These are phyloP conservation scores for Claviceps fusiformis DNA, from an alignment of 2,329 filamentous ascomycete species.

Conservation along the genomic window DNA sequence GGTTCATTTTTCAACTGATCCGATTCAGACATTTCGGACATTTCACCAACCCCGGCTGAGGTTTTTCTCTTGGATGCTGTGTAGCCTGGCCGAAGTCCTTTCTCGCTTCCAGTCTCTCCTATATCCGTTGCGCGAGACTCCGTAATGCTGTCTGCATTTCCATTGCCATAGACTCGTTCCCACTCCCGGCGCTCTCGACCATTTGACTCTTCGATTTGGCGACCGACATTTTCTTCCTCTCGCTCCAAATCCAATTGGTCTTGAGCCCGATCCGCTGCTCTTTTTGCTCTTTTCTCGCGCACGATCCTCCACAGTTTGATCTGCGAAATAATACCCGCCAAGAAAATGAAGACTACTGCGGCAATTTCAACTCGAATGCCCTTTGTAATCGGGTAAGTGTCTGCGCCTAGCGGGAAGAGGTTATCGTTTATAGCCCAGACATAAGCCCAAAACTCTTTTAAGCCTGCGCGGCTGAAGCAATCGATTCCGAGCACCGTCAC, in stretches of 20 bases:
- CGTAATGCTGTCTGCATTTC: slow-evolving; percentile 22
- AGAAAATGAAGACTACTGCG: slow-evolving; percentile 57
- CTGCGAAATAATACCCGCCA: slow-evolving; percentile 71
- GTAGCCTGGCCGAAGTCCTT: slow-evolving; percentile 22
- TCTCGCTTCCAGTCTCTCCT: slow-evolving; percentile 35
- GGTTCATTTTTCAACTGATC: slow-evolving; percentile 16
- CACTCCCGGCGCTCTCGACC: slow-evolving; percentile 52
- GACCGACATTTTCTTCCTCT: slow-evolving; percentile 58
- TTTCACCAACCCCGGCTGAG: slow-evolving; percentile 38
- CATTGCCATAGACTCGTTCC: slow-evolving; percentile 65
- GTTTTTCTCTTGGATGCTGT: slow-evolving; percentile 22
- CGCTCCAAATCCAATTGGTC: slow-evolving; percentile 40
- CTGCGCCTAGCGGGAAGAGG: slow-evolving; percentile 63
- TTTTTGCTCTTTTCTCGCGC: slow-evolving; percentile 43
- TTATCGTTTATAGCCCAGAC: slow-evolving; percentile 72
- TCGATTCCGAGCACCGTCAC: slow-evolving; percentile 73
- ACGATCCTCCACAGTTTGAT: slow-evolving; percentile 76
- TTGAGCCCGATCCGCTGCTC: slow-evolving; percentile 34
- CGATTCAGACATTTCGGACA: slow-evolving; percentile 32
- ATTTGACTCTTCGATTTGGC: slow-evolving; percentile 48
- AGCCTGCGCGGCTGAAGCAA: slow-evolving; percentile 75
- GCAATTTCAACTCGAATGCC: slow-evolving; percentile 79
- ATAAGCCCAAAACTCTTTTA: slow-evolving; percentile 95
- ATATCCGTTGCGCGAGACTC: slow-evolving; percentile 36
- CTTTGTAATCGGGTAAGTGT: slow-evolving; percentile 73